Conservation (phyloP, 768 basidiomycete species). For the Mycena polygramma region DNA sequence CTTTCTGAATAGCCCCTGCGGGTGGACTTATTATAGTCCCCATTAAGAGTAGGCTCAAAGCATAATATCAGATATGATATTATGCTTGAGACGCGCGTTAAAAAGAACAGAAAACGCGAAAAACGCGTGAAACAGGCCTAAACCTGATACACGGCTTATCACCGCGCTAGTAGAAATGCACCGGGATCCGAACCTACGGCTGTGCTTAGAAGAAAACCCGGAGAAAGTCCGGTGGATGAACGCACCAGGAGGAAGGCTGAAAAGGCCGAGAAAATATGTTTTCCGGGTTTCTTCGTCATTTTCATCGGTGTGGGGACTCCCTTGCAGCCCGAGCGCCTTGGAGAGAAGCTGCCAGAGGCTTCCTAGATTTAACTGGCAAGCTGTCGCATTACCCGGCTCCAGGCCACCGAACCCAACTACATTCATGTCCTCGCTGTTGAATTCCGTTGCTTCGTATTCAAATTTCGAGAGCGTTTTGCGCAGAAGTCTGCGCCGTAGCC, state of each 20-base stretch:
- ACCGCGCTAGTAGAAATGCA: background rate
- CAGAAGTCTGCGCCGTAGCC: background rate
- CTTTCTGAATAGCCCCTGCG: too few species aligned
- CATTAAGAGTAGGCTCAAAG: too few species aligned
- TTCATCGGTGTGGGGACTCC: background rate
- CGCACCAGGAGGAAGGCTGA: background rate
- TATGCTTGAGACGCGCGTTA: too few species aligned
- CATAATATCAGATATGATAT: too few species aligned
- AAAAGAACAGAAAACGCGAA: too few species aligned
- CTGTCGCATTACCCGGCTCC: background rate
- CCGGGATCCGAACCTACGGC: background rate
- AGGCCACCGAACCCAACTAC: constrained; percentile 10
- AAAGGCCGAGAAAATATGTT: background rate
- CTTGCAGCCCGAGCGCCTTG: background rate
- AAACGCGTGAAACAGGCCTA: too few species aligned
- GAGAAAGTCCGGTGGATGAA: background rate
- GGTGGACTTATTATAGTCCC: too few species aligned
- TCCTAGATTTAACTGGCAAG: constrained; percentile 1
- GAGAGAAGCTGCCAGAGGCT: background rate
- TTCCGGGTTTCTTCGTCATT: background rate
- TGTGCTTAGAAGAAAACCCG: too few species aligned
- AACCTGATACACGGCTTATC: too few species aligned
- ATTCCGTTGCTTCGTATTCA: background rate
- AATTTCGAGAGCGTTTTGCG: constrained; percentile 1
- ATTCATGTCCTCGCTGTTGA: constrained; percentile 13